Conservation (phyloP, 768 basidiomycete genomes). For the Rhodotorula graminis region DNA sequence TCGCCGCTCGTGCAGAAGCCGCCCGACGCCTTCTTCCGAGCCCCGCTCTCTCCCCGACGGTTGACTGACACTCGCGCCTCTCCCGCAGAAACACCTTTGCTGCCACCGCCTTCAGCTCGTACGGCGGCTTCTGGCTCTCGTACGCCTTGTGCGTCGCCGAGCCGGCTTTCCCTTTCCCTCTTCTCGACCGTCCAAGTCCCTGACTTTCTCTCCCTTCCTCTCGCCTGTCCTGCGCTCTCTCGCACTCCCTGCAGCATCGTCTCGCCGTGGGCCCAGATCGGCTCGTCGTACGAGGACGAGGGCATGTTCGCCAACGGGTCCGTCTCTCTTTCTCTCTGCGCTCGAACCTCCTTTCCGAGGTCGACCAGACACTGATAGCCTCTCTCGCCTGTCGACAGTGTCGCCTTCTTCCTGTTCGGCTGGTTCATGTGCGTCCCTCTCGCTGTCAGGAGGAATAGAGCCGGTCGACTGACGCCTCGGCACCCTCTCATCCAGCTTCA, state of each 20-base stretch:
- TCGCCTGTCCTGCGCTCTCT: neutral
- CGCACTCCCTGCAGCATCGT: conserved; percentile 54
- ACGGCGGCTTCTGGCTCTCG: conserved; percentile 81
- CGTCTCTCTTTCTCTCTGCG: no score
- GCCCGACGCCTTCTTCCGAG: no score
- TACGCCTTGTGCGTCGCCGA: neutral
- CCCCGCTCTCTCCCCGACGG: no score
- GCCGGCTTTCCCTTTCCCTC: neutral
- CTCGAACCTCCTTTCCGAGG: no score
- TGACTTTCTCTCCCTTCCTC: no score
- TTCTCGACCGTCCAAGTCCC: no score
- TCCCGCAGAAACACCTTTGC: conserved; percentile 46
- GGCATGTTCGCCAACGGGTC: conserved; percentile 52
- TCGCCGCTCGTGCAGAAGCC: no score
- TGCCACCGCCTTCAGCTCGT: conserved; percentile 44
- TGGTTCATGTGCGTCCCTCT: conserved; percentile 3
- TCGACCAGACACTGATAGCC: no score
- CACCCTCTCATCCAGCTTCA: conserved; percentile 51
- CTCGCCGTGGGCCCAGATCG: conserved; percentile 64
- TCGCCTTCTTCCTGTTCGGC: conserved; percentile 58
- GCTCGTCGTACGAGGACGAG: conserved; percentile 53
- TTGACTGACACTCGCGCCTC: no score
- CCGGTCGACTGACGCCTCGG: no score
- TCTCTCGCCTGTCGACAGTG: conserved; percentile 39
- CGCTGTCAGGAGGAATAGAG: no score